Base-by-base conservation (phyloP, 1,284 basidiomycete genomes). In the Somion occarium region DNA sequence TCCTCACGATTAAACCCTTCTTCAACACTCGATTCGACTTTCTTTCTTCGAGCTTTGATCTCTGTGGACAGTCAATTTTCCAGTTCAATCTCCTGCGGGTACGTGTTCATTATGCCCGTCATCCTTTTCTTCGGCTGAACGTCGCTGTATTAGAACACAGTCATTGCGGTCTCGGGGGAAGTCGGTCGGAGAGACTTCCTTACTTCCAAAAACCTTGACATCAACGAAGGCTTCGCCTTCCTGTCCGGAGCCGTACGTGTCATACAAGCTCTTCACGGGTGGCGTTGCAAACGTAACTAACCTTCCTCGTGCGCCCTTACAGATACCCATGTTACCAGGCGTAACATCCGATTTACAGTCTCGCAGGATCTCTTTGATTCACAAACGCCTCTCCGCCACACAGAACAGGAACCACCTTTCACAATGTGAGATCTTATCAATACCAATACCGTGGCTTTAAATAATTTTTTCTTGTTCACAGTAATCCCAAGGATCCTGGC, bases 311-410 rank as follows among this genome's bases (percentile, higher is more conserved):
- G 53, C 30, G 46, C 56, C 53, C 38, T 22, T 26, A 38, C 47
- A 87, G 84, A 84, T 87, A 56, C 84, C 84, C 56, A 81, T 85
- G 75, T 74, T 88, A 53, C 78, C 74, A 57, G 86, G 86, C 38
- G 78, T 88, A 42, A 88, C 86, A 18, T 81, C 83, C 53, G 76
- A 83, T 63, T 73, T 88, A 27, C 78, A 83, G 59, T 73, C 74
- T 48, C 74, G 74, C 53, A 69, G 77, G 55, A 75, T 88, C 59
- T 67, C 79, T 19, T 69, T 77, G 56, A 88, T 88, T 50, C 82
- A 88, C 67, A 85, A 80, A 64, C 82, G 85, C 53, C 75, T 88
- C 38, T 72, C 73, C 18, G 70, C 73, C 27, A 72, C 79, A 26
- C 85, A 88, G 64, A 76, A 72, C 57, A 78, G 81, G 55, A 78